Conservation (phyloP, 1,139 yeast species). For the Geotrichum siamense region DNA sequence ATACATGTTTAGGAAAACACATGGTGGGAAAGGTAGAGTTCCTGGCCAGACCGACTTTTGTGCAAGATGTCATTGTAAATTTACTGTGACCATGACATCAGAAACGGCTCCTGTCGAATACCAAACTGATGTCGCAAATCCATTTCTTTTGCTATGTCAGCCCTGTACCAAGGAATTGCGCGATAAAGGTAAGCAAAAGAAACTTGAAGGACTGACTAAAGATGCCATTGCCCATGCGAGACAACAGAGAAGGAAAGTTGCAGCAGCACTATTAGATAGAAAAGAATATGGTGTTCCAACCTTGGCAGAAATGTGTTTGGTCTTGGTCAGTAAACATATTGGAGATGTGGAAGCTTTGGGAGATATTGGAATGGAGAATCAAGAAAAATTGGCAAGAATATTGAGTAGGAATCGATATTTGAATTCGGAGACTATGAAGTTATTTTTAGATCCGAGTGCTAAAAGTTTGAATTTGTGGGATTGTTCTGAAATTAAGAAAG, state of each 20-base stretch:
- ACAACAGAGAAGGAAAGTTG: slow-evolving; percentile 66
- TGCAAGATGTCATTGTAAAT: slow-evolving; percentile 25
- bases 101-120: slow-evolving; percentile 16
- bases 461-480: slow-evolving; percentile 74
- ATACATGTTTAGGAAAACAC: slow-evolving; percentile 18
- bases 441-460: slow-evolving; percentile 60
- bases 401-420: slow-evolving; percentile 75
- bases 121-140: slow-evolving; percentile 10
- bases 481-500: slow-evolving; percentile 70
- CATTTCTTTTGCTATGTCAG: slow-evolving; percentile 44
- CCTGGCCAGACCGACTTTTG: slow-evolving; percentile 29
- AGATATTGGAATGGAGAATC: slow-evolving; percentile 62
- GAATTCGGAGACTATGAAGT: slow-evolving; percentile 57
- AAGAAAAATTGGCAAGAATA: slow-evolving; percentile 63
- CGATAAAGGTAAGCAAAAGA: slow-evolving; percentile 37
- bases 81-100: slow-evolving; percentile 17
- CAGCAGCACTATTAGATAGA: slow-evolving; percentile 74
- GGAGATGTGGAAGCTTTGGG: slow-evolving; percentile 72
- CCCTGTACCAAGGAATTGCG: slow-evolving; percentile 47
- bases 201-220: slow-evolving; percentile 27
- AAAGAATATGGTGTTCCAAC: slow-evolving; percentile 54
- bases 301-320: slow-evolving; percentile 75
- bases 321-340: slow-evolving; percentile 62
- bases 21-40: slow-evolving; percentile 19
- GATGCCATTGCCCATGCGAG: slow-evolving; percentile 54